Evolutionary conservation across 202 grass and related monocot genomes (phyloP).

Genomic region (Setaria italica): DNA sequence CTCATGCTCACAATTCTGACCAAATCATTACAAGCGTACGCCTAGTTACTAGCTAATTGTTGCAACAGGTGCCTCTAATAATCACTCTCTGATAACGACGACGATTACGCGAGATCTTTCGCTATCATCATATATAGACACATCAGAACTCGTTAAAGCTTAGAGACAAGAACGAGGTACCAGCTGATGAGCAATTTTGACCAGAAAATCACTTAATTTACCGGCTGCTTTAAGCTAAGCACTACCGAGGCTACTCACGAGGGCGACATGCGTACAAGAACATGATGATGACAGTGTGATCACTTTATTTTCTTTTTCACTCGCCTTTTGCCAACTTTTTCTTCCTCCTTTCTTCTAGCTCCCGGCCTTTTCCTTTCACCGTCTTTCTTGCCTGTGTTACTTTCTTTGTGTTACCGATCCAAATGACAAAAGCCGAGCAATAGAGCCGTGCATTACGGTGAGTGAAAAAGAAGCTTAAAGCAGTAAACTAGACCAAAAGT

Average conservation of each 20-base stretch:
- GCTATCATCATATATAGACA: conserved; percentile 39
- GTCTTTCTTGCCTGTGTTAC: conserved; percentile 51
- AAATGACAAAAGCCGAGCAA: conserved; percentile 54
- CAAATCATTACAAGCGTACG: not conserved
- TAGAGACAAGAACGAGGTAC: conserved; percentile 23
- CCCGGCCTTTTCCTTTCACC: conserved; percentile 29
- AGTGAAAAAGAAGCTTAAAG: conserved; percentile 23
- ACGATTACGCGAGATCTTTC: conserved; percentile 40
- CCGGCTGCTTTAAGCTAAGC: conserved; percentile 15
- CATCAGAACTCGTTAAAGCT: conserved; percentile 36
- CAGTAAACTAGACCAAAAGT: conserved; percentile 11
- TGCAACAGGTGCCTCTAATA: conserved; percentile 21
- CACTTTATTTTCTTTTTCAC: conserved; percentile 48
- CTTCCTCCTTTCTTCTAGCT: conserved; percentile 1
- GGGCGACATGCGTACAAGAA: conserved; percentile 52
- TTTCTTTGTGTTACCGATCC: conserved; percentile 58
- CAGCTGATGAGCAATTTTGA: not conserved
- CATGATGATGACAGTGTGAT: conserved; percentile 46
- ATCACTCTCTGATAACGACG: conserved; percentile 36
- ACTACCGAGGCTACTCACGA: conserved; percentile 42
- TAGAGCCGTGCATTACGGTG: conserved; percentile 49
- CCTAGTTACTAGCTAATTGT: conserved; percentile 6
- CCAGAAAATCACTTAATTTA: not conserved
- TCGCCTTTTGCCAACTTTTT: conserved; percentile 43
- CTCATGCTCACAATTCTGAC: not conserved